A percentile compares a stretch with the other conserved stretches of the same genome.
phyloP scores from a whole-genome alignment of 805 yeast genomes.

The Kuraishia cidri region DNA sequence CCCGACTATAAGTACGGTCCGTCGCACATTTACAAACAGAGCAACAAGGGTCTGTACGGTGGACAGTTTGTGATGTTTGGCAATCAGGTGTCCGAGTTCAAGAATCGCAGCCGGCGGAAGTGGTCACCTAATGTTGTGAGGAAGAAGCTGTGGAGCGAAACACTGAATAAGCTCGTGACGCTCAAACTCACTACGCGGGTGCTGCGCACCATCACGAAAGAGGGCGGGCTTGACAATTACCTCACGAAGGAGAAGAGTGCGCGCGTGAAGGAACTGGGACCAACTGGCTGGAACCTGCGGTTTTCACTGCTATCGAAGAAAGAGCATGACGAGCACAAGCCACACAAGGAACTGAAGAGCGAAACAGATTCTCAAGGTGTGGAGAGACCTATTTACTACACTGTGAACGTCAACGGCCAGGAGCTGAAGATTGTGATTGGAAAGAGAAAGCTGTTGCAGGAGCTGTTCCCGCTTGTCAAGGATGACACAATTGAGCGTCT shows the following conservation, averaged over 20 bases:
- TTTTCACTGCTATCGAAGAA: slow-evolving; percentile 52
- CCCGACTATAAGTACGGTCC: slow-evolving; percentile 80
- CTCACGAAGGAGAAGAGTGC: slow-evolving; percentile 81
- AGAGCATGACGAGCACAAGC: slow-evolving; percentile 28
- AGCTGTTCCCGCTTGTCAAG: slow-evolving; percentile 42
- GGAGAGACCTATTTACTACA: slow-evolving; percentile 35
- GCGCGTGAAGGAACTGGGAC: slow-evolving; percentile 86
- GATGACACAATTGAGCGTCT: slow-evolving; percentile 29
- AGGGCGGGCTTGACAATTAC: slow-evolving; percentile 93
- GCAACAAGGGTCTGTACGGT: slow-evolving; percentile 85
- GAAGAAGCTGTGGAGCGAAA: slow-evolving; percentile 78
- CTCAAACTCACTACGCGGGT: slow-evolving; percentile 72
- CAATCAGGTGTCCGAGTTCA: slow-evolving; percentile 66
- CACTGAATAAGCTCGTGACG: slow-evolving; percentile 46
- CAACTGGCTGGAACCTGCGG: slow-evolving; percentile 85
- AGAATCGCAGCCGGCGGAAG: slow-evolving; percentile 60
- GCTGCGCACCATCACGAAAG: slow-evolving; percentile 77
- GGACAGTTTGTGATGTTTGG: slow-evolving; percentile 78
- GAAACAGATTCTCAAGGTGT: slow-evolving; percentile 18
- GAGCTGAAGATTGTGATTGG: slow-evolving; percentile 50
- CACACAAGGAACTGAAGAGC: slow-evolving; percentile 24
- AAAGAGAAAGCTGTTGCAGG: slow-evolving; percentile 49
- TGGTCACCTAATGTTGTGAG: slow-evolving; percentile 79
- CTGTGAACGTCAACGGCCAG: slow-evolving; percentile 29
- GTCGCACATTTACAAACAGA: slow-evolving; percentile 68